Conservation (phyloP, 495 filamentous ascomycete genomes). For the Annulohypoxylon nitens region DNA sequence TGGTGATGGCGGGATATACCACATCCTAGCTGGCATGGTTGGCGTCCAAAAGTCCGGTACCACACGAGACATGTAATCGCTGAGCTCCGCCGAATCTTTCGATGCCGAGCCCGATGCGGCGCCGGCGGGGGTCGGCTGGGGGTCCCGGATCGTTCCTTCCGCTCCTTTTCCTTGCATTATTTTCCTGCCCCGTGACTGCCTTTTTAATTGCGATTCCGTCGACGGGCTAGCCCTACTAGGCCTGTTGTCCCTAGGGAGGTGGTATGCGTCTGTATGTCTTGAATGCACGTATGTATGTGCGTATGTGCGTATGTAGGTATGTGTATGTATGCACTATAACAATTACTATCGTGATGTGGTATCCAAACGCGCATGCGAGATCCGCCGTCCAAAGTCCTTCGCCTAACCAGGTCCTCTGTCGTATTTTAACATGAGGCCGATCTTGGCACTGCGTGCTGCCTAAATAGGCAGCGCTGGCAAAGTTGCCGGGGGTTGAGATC, state of each 20-base stretch:
- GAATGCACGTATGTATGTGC: not conserved
- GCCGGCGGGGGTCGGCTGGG: no score
- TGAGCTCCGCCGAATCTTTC: not conserved
- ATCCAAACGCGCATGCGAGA: not conserved
- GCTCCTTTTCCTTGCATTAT: not conserved
- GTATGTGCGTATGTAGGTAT: not conserved
- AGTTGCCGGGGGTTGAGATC: not conserved
- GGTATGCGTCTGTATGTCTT: not conserved
- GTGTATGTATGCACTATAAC: constrained; percentile 3
- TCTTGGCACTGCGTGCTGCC: constrained; percentile 24
- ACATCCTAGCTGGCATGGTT: no score
- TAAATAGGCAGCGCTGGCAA: constrained; percentile 24
- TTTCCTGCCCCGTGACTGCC: not conserved
- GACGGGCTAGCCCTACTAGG: not conserved
- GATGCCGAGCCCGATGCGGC: not conserved
- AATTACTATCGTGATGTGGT: not conserved
- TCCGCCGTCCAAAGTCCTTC: not conserved
- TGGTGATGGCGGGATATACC: no score
- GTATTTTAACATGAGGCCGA: constrained; percentile 36
- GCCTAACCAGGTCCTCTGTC: constrained; percentile 1
- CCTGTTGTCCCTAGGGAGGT: not conserved
- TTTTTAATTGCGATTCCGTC: not conserved
- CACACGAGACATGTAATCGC: not conserved
- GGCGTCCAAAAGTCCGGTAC: not conserved
- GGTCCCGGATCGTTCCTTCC: not conserved